Evolutionary conservation across 192 early-diverging fungal species (phyloP).

Genomic region (Lobosporangium transversale): DNA sequence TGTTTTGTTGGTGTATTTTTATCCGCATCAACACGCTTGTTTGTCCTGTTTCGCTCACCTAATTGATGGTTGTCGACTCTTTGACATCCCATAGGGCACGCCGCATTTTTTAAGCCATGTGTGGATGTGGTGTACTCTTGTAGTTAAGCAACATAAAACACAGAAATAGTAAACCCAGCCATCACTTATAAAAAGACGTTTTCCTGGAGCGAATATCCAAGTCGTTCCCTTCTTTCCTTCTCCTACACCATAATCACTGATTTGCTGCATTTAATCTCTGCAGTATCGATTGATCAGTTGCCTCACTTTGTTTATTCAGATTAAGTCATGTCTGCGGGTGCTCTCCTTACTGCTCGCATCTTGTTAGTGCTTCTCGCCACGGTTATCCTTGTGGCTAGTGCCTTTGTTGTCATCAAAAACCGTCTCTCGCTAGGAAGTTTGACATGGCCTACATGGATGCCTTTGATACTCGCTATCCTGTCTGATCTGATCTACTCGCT

Average conservation of each 20-base stretch:
- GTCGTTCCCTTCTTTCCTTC: neutral
- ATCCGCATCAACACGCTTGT: no score
- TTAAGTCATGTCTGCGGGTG: neutral
- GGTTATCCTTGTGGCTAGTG: neutral
- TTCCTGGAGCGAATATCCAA: neutral
- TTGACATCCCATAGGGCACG: no score
- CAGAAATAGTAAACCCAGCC: neutral
- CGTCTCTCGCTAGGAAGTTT: neutral
- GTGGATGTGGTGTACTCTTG: no score
- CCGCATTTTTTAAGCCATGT: no score
- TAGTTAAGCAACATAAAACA: no score
- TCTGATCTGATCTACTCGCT: conserved; percentile 8
- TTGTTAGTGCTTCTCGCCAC: neutral
- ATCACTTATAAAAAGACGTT: neutral
- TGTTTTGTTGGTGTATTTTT: no score
- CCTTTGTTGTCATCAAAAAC: neutral
- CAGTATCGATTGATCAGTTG: neutral
- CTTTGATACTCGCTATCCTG: conserved; percentile 12
- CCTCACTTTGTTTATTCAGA: no score
- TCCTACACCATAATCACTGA: neutral
- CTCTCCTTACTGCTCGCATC: neutral
- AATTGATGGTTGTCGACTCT: no score
- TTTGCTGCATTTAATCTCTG: neutral
- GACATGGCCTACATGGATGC: conserved; percentile 6
- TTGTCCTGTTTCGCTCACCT: no score